Evolutionary conservation across 768 basidiomycete species (phyloP).

Genomic region (Leccinum imitatum): DNA sequence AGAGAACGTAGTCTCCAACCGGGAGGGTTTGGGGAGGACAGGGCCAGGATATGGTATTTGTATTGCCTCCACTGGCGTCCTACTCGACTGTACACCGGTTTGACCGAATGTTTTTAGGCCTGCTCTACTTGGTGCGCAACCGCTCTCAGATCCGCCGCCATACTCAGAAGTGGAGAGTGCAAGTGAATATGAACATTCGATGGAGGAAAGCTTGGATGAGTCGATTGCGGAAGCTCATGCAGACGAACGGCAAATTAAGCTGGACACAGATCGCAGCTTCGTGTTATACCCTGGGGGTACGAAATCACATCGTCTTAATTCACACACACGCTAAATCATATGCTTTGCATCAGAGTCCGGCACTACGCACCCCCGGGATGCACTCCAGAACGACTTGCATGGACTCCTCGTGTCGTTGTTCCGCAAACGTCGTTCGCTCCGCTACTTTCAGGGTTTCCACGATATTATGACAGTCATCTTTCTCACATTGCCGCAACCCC

Average conservation of each 20-base stretch:
- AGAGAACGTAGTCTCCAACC: constrained; percentile 49
- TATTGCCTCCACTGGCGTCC: constrained; percentile 4
- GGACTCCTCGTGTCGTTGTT: constrained; percentile 73
- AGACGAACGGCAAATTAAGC: constrained; percentile 84
- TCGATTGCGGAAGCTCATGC: constrained; percentile 41
- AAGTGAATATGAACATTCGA: constrained; percentile 2
- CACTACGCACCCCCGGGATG: constrained; percentile 36
- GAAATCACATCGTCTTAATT: constrained; percentile 14
- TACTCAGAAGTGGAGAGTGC: constrained; percentile 25
- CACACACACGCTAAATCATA: constrained; percentile 8
- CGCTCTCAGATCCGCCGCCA: constrained; percentile 35
- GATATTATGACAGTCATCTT: constrained; percentile 87
- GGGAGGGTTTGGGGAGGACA: constrained; percentile 62
- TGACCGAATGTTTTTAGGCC: constrained; percentile 24
- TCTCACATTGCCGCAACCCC: constrained; percentile 63
- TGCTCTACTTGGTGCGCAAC: constrained; percentile 38
- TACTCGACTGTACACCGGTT: constrained; percentile 14
- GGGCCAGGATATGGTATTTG: constrained; percentile 57
- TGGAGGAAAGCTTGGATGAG: background rate
- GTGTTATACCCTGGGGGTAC: constrained; percentile 90
- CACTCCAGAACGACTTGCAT: constrained; percentile 65
- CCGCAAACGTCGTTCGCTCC: constrained; percentile 65
- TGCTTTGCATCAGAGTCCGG: constrained; percentile 18
- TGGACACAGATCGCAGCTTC: constrained; percentile 93
- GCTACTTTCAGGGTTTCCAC: constrained; percentile 93